Percentiles rank a stretch among this genome's conserved stretches.
Evolutionary conservation across 2,329 filamentous ascomycete genomes (phyloP).

Genomic region (Zymoseptoria crescenta): DNA sequence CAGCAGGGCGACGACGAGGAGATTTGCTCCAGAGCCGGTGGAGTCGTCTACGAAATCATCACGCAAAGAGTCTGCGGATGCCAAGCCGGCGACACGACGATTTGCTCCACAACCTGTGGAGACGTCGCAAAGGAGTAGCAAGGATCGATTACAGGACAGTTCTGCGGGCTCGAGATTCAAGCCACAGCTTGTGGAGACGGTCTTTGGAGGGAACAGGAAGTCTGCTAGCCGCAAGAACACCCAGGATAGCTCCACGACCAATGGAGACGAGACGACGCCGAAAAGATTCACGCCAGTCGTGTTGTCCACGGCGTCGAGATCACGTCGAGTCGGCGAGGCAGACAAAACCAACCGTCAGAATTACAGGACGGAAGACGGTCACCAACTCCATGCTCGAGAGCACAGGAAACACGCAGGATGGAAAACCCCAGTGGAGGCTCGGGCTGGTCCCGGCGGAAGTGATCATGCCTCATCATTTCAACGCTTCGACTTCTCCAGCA

Average conservation of each 20-base stretch:
- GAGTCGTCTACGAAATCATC: conserved; percentile 17
- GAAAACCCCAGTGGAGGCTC: conserved; percentile 9
- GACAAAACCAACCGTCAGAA: conserved; percentile 55
- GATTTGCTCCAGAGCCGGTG: conserved; percentile 27
- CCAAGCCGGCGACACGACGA: conserved; percentile 15
- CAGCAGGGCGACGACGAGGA: background rate
- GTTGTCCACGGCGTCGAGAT: conserved; percentile 69
- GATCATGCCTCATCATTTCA: conserved; percentile 7
- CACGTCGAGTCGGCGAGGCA: conserved; percentile 58
- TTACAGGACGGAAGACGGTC: conserved; percentile 57
- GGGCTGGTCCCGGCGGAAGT: conserved; percentile 1
- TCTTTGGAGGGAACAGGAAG: conserved; percentile 21
- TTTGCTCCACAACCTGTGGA: conserved; percentile 33
- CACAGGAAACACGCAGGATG: conserved; percentile 23
- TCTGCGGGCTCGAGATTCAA: conserved; percentile 22
- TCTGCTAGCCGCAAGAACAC: conserved; percentile 16
- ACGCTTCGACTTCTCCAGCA: conserved; percentile 14
- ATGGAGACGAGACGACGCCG: conserved; percentile 7
- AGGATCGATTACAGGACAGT: conserved; percentile 13
- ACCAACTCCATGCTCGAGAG: conserved; percentile 24
- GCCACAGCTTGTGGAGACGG: conserved; percentile 29
- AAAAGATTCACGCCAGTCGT: conserved; percentile 67
- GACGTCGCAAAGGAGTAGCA: conserved; percentile 28
- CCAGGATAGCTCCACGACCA: conserved; percentile 11
- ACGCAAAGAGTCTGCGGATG: conserved; percentile 8